phyloP scores from a whole-genome alignment of 495 filamentous ascomycete species.

The Chaetomidium leptoderma region DNA sequence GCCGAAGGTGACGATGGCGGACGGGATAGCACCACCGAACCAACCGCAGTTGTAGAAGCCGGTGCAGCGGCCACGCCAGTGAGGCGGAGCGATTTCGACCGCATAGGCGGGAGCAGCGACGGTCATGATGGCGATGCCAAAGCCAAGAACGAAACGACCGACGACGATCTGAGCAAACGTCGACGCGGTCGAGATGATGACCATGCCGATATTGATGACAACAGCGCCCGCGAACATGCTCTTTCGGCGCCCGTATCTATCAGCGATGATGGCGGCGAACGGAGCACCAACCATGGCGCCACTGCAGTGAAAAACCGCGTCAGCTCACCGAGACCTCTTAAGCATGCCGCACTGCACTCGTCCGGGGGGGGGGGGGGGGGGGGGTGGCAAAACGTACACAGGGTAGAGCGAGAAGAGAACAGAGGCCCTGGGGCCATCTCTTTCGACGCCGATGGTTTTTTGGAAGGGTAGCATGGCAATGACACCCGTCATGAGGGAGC shows the following conservation, averaged over 20 bases:
- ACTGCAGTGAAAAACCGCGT: constrained; percentile 20
- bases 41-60: constrained; percentile 53
- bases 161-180: constrained; percentile 44
- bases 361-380: too few species aligned
- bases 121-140: constrained; percentile 49
- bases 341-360: neutral
- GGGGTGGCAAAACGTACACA: constrained; percentile 37
- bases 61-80: constrained; percentile 47
- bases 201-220: constrained; percentile 50
- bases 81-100: constrained; percentile 46
- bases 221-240: constrained; percentile 48
- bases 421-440: constrained; percentile 35
- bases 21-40: constrained; percentile 49
- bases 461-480: constrained; percentile 42
- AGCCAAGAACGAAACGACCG: constrained; percentile 49
- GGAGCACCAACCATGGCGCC: constrained; percentile 46
- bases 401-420: constrained; percentile 48
- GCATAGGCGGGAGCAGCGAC: constrained; percentile 46
- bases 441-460: constrained; percentile 34
- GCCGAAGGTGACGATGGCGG: constrained; percentile 44
- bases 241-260: constrained; percentile 40
- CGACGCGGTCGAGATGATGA: constrained; percentile 38
- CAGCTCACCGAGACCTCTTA: neutral
- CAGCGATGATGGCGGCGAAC: constrained; percentile 43
- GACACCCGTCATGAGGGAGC: constrained; percentile 44